Base-by-base conservation (phyloP, 2,329 filamentous ascomycete genomes). In the Diplodia corticola region DNA sequence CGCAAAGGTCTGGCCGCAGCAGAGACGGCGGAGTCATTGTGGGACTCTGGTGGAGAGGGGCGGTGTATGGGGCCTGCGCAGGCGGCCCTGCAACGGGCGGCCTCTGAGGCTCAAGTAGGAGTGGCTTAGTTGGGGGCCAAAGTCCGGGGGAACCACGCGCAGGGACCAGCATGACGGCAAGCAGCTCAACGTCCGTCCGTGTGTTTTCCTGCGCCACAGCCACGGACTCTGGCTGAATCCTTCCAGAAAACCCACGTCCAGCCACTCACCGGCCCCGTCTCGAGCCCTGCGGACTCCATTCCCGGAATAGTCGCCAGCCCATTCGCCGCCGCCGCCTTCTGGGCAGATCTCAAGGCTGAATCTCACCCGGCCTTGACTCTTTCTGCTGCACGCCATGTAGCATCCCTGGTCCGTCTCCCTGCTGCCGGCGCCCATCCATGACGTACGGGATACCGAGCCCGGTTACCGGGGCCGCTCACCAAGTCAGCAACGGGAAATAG, bases 81-180 rank as follows among this genome's bases (percentile, higher is more conserved):
- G 15, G 15, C 13, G 37, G 37, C 17, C 37, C 37, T 15, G 15
- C 49, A 26, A 15, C 30, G 49, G 26, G 50, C 50, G 50, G 50
- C 50, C 50, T 53, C 50, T 53, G 50, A 53, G 50, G 50, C 50
- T 53, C 50, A 33, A 20, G 9, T 10, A 28, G 50, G 3, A 33
- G 50, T 53, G 50, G 50, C 50, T 53, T 26, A 30, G 50, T n/a
- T 44, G 50, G 50, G 50, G 50, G 50, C 50, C 50, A 53, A 33
- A 10, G 5, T n/a, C 40, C 15, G 35, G 40, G 40, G 46, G 5
- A n/a, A 24, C 6, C 15, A 15, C 5, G 50, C 26, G 50, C 50
- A 53, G 50, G 50, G 50, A 53, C 28, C 50, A 44, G n/a, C 17
- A 30, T 20, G 50, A n/a, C 7, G 15, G 40, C 40, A 33, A 28